Evolutionary conservation across 768 basidiomycete species (phyloP), one percentile per base, ranked within the genome.

Genomic region (Trametes maxima): DNA sequence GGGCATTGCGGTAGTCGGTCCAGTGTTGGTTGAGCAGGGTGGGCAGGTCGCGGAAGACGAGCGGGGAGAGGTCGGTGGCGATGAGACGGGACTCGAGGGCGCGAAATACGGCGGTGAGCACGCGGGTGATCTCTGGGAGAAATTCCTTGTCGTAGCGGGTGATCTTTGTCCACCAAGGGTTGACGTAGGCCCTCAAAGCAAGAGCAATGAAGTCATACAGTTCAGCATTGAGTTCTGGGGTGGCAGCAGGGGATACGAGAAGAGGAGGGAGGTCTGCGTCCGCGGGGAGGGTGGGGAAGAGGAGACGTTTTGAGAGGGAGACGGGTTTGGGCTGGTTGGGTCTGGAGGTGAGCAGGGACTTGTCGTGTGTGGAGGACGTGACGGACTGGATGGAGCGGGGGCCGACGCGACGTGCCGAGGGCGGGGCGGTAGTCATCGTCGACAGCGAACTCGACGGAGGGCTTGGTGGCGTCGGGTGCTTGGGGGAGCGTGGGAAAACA

Each of bases 101-200:
- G 62, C 80, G 85, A 11, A 88, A 67, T 69, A 92, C 80, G 65
- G 79, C 75, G 5, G 80, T 76, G 59, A 92, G 74, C 66, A 90
- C 78, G 39, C 70, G 72, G 0, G 87, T 80, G 51, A 93, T 83
- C 64, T 89, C 84, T 22, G 90, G 88, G 25, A 93, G 82, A 59
- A 95, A 82, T 57, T 92, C 87, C 69, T 85, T 91, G 82, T 94
- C 92, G 63, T 91, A 90, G 60, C 89, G 83, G 1, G 92, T 84
- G 54, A 94, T 80, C 68, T 85, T 90, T 35, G 88, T 80, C 90
- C 92, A 95, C 93, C 92, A 95, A 1, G 90, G 88, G 48, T 85
- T 83, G 39, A 95, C 84, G 68, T 81, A 89, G 6, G 91, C 91
- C 36, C 92, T 82, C 22, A 95, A 80, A 11, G 86, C 82, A 59